phyloP scores from a whole-genome alignment of 495 filamentous ascomycete species.

The Hyaloscypha finlandica region DNA sequence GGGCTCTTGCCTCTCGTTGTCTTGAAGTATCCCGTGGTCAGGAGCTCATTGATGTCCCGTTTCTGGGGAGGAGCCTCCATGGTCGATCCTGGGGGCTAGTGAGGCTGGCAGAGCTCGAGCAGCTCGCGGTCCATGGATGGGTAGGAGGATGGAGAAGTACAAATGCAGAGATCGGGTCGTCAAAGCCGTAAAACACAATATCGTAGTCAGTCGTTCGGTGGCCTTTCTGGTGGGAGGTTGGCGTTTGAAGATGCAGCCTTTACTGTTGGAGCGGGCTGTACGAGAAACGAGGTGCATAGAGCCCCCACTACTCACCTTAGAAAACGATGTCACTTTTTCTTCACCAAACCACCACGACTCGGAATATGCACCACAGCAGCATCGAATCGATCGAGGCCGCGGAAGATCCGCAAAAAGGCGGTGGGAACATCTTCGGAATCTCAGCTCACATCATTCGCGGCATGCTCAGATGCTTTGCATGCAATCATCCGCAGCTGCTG shows the following conservation, averaged over 20 bases:
- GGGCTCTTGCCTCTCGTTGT: constrained; percentile 26
- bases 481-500: not conserved
- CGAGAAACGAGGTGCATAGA: not conserved
- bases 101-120: not conserved
- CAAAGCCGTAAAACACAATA: not conserved
- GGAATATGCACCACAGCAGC: not conserved
- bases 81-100: constrained; percentile 4
- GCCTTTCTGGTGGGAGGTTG: not conserved
- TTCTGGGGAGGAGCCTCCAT: constrained; percentile 28
- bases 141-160: not conserved
- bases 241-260: not conserved
- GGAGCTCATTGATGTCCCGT: constrained; percentile 33
- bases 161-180: not conserved
- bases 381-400: not conserved
- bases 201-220: not conserved
- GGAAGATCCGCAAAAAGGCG: constrained; percentile 22
- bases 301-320: not conserved
- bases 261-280: not conserved
- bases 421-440: constrained; percentile 16
- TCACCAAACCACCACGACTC: not conserved
- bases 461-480: not conserved
- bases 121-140: not conserved
- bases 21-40: constrained; percentile 31
- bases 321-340: not conserved
- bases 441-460: constrained; percentile 4